phyloP scores from a whole-genome alignment of 31 red algal species.

The Asparagopsis taxiformis region DNA sequence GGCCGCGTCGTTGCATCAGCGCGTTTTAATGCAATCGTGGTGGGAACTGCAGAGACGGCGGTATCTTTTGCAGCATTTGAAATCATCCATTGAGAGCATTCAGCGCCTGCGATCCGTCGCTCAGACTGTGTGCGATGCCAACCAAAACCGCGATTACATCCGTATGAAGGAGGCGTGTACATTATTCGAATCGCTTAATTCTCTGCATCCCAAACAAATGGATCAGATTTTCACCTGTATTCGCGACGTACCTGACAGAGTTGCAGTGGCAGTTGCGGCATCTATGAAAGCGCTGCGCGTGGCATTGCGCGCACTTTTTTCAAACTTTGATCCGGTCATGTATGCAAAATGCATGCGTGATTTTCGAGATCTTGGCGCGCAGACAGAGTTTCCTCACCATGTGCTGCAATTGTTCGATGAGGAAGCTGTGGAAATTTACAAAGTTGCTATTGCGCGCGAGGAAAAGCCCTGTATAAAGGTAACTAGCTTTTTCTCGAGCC shows the following conservation, averaged over 20 bases:
- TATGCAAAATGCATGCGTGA: constrained; percentile 26
- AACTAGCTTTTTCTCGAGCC: neutral
- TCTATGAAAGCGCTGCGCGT: constrained; percentile 2
- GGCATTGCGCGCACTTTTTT: constrained; percentile 2
- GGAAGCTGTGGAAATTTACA: constrained; percentile 3
- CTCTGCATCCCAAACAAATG: constrained; percentile 4
- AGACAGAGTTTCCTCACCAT: constrained; percentile 2
- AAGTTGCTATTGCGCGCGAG: neutral
- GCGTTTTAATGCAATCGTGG: neutral
- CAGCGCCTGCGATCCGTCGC: neutral
- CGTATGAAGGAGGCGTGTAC: constrained; percentile 1
- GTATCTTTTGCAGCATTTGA: neutral
- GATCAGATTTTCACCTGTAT: constrained; percentile 15
- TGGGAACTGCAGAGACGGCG: neutral
- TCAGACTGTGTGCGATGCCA: neutral
- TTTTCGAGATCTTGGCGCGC: constrained; percentile 4
- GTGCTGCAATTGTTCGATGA: constrained; percentile 21
- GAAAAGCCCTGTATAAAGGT: constrained; percentile 4
- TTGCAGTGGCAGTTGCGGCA: constrained; percentile 2
- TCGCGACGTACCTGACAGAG: neutral
- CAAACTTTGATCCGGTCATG: neutral
- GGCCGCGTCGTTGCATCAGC: neutral
- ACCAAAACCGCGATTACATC: neutral
- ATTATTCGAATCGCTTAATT: constrained; percentile 12
- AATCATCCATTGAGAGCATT: neutral